Base-by-base conservation (phyloP, 352 stramenopile species). In the Pythium biforme region DNA sequence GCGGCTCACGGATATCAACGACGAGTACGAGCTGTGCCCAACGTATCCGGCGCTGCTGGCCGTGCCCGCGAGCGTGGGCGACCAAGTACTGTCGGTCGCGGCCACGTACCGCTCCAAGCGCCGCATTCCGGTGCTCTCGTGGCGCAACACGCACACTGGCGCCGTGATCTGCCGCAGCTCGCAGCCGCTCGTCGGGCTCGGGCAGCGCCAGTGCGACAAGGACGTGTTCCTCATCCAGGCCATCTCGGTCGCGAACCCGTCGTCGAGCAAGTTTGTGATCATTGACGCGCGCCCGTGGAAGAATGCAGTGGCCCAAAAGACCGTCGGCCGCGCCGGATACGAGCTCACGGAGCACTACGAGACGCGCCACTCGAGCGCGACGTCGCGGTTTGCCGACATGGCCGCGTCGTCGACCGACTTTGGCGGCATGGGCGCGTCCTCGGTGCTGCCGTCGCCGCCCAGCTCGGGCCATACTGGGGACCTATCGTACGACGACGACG, bases 301-400 rank as follows among this genome's bases (percentile, higher is more conserved):
- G 31, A 97, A 97, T 48, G 88, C 92, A 3, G 81, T 95, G 6
- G 92, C 86, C 6, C 96, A 97, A 60, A 94, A 95, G 62, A 93
- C 88, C 0, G 82, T 96, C 20, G 92, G 89, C 10, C 83, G 90
- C 2, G 92, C 84, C 11, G 86, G 92, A 1, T 96, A 92, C 33
- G 92, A 98, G 57, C 88, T 96, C 40, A 92, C 83, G 3, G 79
- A 86, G 15, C 86, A 93, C 43, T 93, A 93, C 55, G 80, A 90
- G 55, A 92, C 81, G 14, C 70, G 83, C 0, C 77, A 90, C 59
- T 63, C 75, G 15, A 82, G 72, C 27, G 71, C 79, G 20, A 84
- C 76, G 4, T 67, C 87, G 12, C 88, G 89, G 47, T 87, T 85
- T 57, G 75, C 75, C 19, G 80, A 90, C 29, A 83, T 92, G 68